phyloP scores from a whole-genome alignment of 2,329 filamentous ascomycete genomes.

The Trichoderma breve region DNA sequence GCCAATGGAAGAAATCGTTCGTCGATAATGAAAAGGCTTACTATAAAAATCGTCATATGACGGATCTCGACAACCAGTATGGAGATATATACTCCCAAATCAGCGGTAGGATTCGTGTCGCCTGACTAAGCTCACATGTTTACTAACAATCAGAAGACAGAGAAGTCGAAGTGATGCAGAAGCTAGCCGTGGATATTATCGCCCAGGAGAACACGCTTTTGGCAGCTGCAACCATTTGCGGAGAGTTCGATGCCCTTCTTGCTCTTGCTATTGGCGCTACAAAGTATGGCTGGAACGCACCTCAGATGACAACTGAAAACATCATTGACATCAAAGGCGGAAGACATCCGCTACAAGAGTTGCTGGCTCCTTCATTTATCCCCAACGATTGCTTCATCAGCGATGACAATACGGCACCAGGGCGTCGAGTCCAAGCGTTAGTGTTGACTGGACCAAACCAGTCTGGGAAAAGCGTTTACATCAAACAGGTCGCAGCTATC shows the following conservation, averaged over 20 bases:
- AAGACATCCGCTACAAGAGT: conserved; percentile 82
- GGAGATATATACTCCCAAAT: conserved; percentile 86
- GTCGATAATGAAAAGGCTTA: conserved; percentile 68
- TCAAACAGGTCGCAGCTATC: conserved; percentile 89
- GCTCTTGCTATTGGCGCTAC: conserved; percentile 76
- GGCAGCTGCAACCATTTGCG: conserved; percentile 73
- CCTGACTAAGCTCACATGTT: not conserved
- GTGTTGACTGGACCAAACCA: conserved; percentile 92
- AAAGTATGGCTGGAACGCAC: conserved; percentile 68
- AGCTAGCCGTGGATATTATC: conserved; percentile 68
- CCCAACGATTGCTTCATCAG: conserved; percentile 75
- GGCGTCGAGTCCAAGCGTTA: conserved; percentile 55
- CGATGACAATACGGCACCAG: conserved; percentile 39
- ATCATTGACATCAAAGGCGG: conserved; percentile 73
- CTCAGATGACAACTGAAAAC: conserved; percentile 68
- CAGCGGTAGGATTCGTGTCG: conserved; percentile 56
- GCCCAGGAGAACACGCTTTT: conserved; percentile 65
- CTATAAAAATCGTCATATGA: conserved; percentile 84
- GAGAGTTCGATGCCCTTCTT: conserved; percentile 81
- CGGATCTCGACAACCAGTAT: conserved; percentile 73
- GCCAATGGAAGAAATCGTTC: conserved; percentile 77
- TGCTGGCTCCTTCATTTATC: conserved; percentile 76
- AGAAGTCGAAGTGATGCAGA: conserved; percentile 85
- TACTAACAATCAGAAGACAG: conserved; percentile 53
- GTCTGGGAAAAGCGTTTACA: conserved; percentile 92